Percentiles rank a stretch among this genome's conserved stretches.
phyloP scores from a whole-genome alignment of 2,329 filamentous ascomycete genomes.

The Hypoxylon sp. region DNA sequence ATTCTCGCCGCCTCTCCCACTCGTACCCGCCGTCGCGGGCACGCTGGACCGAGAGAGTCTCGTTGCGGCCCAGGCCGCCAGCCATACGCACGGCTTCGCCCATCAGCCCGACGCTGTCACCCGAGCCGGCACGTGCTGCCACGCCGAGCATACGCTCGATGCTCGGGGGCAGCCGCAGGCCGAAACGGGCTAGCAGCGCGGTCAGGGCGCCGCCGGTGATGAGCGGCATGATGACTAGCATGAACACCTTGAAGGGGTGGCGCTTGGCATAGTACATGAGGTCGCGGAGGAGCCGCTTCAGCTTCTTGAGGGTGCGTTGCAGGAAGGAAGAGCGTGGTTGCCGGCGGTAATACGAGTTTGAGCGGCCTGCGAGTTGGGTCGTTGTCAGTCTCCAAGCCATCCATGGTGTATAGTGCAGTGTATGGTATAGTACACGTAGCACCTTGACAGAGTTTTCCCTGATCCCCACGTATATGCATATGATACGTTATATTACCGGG shows the following conservation, averaged over 20 bases:
- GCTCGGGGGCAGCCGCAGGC: conserved; percentile 77
- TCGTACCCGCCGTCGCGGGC: conserved; percentile 52
- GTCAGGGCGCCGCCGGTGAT: conserved; percentile 85
- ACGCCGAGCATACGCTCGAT: conserved; percentile 71
- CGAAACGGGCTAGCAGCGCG: conserved; percentile 82
- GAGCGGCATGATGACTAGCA: conserved; percentile 88
- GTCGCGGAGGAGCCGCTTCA: conserved; percentile 84
- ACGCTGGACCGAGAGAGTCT: conserved; percentile 52
- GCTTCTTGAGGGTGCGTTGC: conserved; percentile 77
- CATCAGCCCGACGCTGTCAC: conserved; percentile 64
- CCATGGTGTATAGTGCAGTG: too few relatives aligned
- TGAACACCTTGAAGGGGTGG: conserved; percentile 89
- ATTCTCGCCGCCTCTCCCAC: conserved; percentile 57
- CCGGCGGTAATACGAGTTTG: conserved; percentile 78
- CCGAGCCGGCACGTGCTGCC: conserved; percentile 63
- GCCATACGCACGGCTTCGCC: conserved; percentile 70
- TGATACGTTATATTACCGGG: conserved; percentile 21
- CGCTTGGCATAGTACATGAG: conserved; percentile 84
- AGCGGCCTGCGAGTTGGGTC: conserved; percentile 57
- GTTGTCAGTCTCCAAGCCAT: conserved; percentile 6
- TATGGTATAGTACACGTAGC: not conserved
- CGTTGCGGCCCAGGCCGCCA: conserved; percentile 50
- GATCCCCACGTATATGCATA: conserved; percentile 12
- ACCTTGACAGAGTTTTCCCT: not conserved
- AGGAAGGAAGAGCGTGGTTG: conserved; percentile 86